phyloP scores from a whole-genome alignment of 768 basidiomycete genomes.

The Mycena albidolilacea region DNA sequence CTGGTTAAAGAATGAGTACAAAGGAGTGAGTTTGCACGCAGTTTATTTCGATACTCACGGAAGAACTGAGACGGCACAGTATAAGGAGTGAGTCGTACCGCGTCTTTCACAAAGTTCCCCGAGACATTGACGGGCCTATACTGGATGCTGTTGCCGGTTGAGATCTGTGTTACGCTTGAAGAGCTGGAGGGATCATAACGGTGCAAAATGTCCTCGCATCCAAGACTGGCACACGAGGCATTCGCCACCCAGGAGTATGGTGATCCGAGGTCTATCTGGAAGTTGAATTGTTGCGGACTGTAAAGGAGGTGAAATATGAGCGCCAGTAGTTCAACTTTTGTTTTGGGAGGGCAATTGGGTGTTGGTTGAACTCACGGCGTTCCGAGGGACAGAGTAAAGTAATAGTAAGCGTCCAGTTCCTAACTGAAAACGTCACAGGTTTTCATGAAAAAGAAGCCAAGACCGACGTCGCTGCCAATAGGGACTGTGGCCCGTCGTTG shows the following conservation, averaged over 20 bases:
- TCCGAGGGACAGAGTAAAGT: neutral
- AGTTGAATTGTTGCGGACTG: conserved; percentile 1
- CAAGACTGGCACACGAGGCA: conserved; percentile 4
- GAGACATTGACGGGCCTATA: conserved; percentile 17
- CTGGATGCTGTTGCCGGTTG: conserved; percentile 14
- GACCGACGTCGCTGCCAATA: conserved; percentile 17
- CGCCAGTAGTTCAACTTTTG: neutral
- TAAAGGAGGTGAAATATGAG: neutral
- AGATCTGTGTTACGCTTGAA: conserved; percentile 17
- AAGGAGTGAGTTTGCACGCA: conserved; percentile 1
- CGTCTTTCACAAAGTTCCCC: conserved; percentile 22
- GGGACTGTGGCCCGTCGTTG: conserved; percentile 1
- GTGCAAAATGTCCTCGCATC: neutral
- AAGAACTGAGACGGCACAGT: conserved; percentile 26
- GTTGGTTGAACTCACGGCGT: neutral
- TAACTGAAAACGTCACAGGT: conserved; percentile 14
- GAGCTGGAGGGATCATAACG: conserved; percentile 16
- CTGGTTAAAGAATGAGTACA: conserved; percentile 19
- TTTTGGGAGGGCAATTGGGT: too few species aligned
- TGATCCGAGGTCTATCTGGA: conserved; percentile 5
- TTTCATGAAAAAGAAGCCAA: conserved; percentile 7
- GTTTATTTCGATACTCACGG: conserved; percentile 20
- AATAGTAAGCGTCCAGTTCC: neutral
- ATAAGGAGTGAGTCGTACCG: conserved; percentile 21
- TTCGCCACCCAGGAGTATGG: conserved; percentile 15